Base-by-base conservation (phyloP, 202 grass and related monocot genomes). In the Setaria italica region DNA sequence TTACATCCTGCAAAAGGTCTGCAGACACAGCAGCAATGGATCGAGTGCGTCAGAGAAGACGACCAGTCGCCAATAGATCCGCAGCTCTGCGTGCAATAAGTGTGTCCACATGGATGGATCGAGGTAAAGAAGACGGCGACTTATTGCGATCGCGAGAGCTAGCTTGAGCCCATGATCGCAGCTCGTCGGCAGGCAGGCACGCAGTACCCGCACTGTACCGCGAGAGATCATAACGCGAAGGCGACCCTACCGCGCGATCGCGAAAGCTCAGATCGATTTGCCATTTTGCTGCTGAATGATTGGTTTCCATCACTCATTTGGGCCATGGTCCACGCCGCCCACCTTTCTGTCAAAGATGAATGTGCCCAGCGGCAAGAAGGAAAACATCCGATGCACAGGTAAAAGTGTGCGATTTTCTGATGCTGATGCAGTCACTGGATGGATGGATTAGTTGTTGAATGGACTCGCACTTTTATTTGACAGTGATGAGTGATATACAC, bases 381-480 rank as follows among this genome's bases (percentile, higher is more conserved):
- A 30, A 37, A 81, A 66, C 32, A 51, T 72, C 76, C 48, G 9
- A 64, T 15, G 6, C 55, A 16, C 15, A 76, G 71, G 19, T 47
- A 14, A 51, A 74, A 50, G 32, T 15, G 50, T 47, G 39, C 77
- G 62, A 2, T 59, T 81, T 7, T 81, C n/a, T 54, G 20, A 53
- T 51, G 54, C 75, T 53, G 42, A 70, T 62, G 39, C 41, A 4
- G 42, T 34, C 20, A 7, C 65, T 47, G 66, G 20, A 15, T 55
- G 34, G 2, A 35, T 49, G 25, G 7, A 57, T 39, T 1, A 47
- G 5, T 53, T 54, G 20, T 51, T 54, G 67, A 67, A 62, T 37
- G 62, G 33, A 77, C 46, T 79, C 46, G 20, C 19, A 46, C 32
- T 76, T 87, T 87, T 87, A 84, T 87, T 90, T 76, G 70, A 77